Evolutionary conservation across 164 flowering plant species (phyloP), one percentile per base, ranked within the genome.

Genomic region (Vitis vinifera): DNA sequence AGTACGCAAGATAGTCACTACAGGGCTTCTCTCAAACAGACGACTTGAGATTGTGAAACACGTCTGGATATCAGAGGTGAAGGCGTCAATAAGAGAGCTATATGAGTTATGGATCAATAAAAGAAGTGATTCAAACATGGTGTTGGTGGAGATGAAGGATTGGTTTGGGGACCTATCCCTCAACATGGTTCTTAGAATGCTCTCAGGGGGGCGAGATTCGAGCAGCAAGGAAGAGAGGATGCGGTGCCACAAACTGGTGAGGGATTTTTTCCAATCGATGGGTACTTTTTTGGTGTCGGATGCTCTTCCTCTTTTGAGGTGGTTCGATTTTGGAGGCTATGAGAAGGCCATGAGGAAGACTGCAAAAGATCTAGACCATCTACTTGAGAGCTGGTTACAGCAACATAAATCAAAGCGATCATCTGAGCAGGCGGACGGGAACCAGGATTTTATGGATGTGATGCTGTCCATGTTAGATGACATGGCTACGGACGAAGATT

Each of bases 261-360:
- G 51, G 29, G 63, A 78, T 0, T 70, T 73, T 44, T 73, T 78
- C 15, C 57, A 17, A 8, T 60, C 72, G 23, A 0, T 30, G 0
- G 82, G 79, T 51, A 16, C 52, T 2, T 77, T 76, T 47, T 63
- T 75, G 63, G 58, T 75, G 16, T 17, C 70, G 0, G 88, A 84
- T 17, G 80, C 71, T 0, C 1, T 84, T 57, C 85, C 82, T 1
- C 70, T 59, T 16, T 66, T 84, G 2, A 49, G 74, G 52, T 80
- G 79, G 77, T 29, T 82, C 59, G 88, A 82, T 63, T 37, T 79
- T n/a, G 76, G 71, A 0, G 85, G 83, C 14, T 61, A 82, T 14
- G 74, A 67, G 77, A 77, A 47, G 51, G 66, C 29, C 1, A 79
- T 81, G 83, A 81, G 81, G 69, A 69, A 29, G 29, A 74, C 75